Base-by-base conservation (phyloP, 495 filamentous ascomycete genomes). In the Penicillium herquei region DNA sequence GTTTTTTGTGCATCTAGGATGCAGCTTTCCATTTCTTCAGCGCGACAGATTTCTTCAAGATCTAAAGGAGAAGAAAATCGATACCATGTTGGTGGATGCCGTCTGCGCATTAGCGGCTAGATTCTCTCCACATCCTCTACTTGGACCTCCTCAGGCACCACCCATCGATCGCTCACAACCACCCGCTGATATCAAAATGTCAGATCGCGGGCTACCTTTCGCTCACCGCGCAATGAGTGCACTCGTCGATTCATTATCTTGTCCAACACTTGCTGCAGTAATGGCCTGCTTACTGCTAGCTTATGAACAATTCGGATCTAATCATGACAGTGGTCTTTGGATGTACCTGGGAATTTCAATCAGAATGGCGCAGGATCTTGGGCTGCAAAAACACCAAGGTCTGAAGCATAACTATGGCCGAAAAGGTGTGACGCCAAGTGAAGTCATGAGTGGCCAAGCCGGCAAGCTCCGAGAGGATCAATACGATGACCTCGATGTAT, bases 271-370 rank as follows among this genome's bases (percentile, higher is more conserved):
- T 17, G 84, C 86, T 43, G 88, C 86, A 41, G 87, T 91, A 4
- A 90, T 93, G 59, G 88, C 90, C 7, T 90, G 85, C 44, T 70
- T 95, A 31, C 69, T 95, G 41, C 80, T 95, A 67, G 90, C 90
- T 0, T 95, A 95, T 67, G 87, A 92, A 57, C 86, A 89, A 40
- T 95, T 95, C 55, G 90, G 90, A 11, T 86, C 87, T 17, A 90
- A 90, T 59, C 87, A 88, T 56, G 90, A 93, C 63, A 93, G 90
- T 67, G 89, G 89, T 3, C 73, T 95, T 14, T 95, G 90, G 90
- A 93, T 92, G 89, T 92, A 92, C 59, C 73, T 93, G 13, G 90
- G 90, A 0, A 85, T 90, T 54, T 85, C 89, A 0, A 93, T 95
- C 58, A 81, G 90, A 26, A 91, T 95, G 88, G 88, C 88, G 0